Conservation (phyloP, 371 early-diverging fungal genomes). For the Gilbertella persicaria region DNA sequence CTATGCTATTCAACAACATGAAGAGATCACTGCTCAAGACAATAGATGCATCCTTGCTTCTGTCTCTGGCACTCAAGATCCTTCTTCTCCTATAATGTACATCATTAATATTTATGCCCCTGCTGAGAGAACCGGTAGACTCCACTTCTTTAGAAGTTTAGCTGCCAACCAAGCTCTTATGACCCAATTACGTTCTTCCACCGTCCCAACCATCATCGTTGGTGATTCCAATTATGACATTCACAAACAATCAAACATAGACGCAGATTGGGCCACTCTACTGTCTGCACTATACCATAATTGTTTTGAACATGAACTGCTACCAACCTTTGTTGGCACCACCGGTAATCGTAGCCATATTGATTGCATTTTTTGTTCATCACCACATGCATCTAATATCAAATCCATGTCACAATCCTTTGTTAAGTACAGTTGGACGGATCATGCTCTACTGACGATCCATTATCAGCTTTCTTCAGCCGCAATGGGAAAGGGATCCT, state of each 20-base stretch:
- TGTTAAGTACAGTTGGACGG: neutral
- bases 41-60: neutral
- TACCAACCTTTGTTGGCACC: neutral
- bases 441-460: neutral
- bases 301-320: neutral
- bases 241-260: neutral
- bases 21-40: neutral
- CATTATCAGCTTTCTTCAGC: neutral
- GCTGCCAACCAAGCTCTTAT: neutral
- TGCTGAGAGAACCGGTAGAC: neutral
- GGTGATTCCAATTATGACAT: neutral
- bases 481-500: conserved; percentile 1
- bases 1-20: neutral
- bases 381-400: neutral
- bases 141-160: neutral
- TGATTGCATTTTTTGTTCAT: neutral
- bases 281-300: neutral
- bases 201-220: neutral
- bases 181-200: neutral
- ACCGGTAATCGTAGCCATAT: neutral
- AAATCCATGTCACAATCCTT: neutral
- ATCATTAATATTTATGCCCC: neutral
- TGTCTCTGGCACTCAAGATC: neutral
- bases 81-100: neutral
- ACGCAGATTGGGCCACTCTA: neutral